A percentile compares a stretch with the other conserved stretches of the same genome.
phyloP scores from a whole-genome alignment of 352 stramenopile genomes.

The Aphanomyces cochlioides region DNA sequence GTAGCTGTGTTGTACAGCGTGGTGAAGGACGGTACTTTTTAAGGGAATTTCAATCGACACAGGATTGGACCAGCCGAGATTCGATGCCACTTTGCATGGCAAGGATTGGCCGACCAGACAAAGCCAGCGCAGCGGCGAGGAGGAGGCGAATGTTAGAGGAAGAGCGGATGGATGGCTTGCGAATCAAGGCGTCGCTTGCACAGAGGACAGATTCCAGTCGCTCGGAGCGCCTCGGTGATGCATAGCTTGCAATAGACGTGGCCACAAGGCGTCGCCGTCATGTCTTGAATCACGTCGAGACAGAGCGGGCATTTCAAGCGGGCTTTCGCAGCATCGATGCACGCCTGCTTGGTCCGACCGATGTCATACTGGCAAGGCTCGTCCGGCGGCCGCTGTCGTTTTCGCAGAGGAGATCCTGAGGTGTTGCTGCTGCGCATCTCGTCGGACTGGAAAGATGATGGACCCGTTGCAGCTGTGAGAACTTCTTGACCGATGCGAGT shows the following conservation, averaged over 20 bases:
- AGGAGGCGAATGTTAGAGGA: conserved; percentile 46
- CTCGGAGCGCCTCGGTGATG: conserved; percentile 61
- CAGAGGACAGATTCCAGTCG: conserved; percentile 70
- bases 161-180: conserved; percentile 76
- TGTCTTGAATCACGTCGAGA: conserved; percentile 68
- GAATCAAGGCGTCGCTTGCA: conserved; percentile 57
- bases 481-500: too few relatives aligned
- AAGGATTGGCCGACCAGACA: too few relatives aligned
- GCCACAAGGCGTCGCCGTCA: conserved; percentile 75
- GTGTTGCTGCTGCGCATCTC: background rate
- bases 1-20: too few relatives aligned
- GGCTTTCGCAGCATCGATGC: conserved; percentile 6
- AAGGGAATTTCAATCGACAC: too few relatives aligned
- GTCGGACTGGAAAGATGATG: too few relatives aligned
- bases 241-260: conserved; percentile 77
- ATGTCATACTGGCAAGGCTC: background rate
- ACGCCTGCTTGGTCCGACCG: background rate
- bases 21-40: too few relatives aligned
- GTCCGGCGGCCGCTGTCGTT: background rate
- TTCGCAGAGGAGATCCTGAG: background rate
- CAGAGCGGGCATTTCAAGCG: conserved; percentile 40
- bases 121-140: too few relatives aligned
- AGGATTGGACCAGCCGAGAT: too few relatives aligned
- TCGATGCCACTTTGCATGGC: too few relatives aligned
- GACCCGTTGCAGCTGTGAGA: too few relatives aligned